Base-by-base conservation (phyloP, 495 filamentous ascomycete genomes). In the Penicillium coffeae region DNA sequence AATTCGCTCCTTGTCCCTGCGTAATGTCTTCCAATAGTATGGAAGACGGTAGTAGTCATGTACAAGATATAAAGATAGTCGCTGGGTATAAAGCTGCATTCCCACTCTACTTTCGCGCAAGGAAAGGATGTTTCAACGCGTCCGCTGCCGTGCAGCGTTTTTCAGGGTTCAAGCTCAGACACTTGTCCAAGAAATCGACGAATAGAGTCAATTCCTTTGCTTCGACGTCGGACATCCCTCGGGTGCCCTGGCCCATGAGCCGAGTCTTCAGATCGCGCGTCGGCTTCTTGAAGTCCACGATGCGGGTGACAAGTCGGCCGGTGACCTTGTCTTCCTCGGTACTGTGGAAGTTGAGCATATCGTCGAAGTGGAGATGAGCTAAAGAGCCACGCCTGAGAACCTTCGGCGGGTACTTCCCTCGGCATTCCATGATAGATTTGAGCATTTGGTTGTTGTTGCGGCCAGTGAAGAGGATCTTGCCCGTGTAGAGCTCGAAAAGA, bases 391-490 rank as follows among this genome's bases (percentile, higher is more conserved):
- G 85, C 38, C 86, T 87, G 43, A 96, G 82, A 41, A 95, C 72
- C 70, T 95, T 95, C 33, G 83, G 82, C 48, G 85, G 89, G 59
- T 95, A 86, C 66, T 91, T 95, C 66, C 94, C 93, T 34, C 94
- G 85, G 56, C 90, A 92, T 62, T 97, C 94, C 85, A 95, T 93
- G 57, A 98, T 93, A 12, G 87, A 85, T 46, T 86, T 84, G 12
- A 98, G 79, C 93, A 97, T 97, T 65, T 95, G 89, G 62, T 98
- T 97, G 74, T 98, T 98, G 71, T 88, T 90, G 46, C 87, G 83
- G 38, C 94, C 93, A 2, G 86, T 89, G 70, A 98, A 98, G 35
- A 98, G 76, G 50, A 98, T 96, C 68, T 96, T 95, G 49, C 94
- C 92, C 0, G 94, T 96, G 74, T 91, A 96, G 21, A 98, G 76